Base-by-base conservation (phyloP, 78 protist genomes). In the Protostelium mycophagum region DNA sequence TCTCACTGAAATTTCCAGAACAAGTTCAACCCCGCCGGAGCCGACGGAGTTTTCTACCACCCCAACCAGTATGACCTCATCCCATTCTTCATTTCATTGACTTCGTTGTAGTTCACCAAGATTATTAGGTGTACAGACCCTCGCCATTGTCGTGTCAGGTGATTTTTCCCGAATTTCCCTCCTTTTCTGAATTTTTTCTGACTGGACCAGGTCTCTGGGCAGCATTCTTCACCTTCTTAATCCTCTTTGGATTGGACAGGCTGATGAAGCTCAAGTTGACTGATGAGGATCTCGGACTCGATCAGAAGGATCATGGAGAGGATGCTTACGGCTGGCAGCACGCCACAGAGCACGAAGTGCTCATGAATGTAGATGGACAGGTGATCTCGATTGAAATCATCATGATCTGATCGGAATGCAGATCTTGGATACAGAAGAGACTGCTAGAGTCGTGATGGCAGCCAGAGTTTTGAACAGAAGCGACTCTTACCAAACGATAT, bases 241-340 rank as follows among this genome's bases (percentile, higher is more conserved):
- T 91, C 37, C 36, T 91, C 34, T 29, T 84, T 5, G 73, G 5
- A 16, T 51, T 91, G 38, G 91, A 91, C 63, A 34, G 36, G 0
- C 28, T 86, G 0, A 63, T 91, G 1, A 91, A 91, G 51, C 87
- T 91, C 35, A 31, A 84, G 29, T 86, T 91, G 37, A 90, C 87
- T 28, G 90, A 88, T 37, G 94, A 91, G 51, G 94, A 91, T 1
- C 83, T 87, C 1, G 94, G 94, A 85, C 35, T 91, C 23, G 94
- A 91, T 84, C 38, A 88, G 5, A 91, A 89, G 5, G 94, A 91
- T 87, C 94, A 91, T 73, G 94, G 94, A 73, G 94, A 91, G 84
- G 87, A 34, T 10, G 91, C 94, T 37, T 91, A 91, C 83, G 73
- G 73, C 73, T 51, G 73, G 73, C 73, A 51, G 16, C 73, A 51